Conservation (phyloP, 2,329 filamentous ascomycete genomes). For the Pseudocercospora fijiensis region DNA sequence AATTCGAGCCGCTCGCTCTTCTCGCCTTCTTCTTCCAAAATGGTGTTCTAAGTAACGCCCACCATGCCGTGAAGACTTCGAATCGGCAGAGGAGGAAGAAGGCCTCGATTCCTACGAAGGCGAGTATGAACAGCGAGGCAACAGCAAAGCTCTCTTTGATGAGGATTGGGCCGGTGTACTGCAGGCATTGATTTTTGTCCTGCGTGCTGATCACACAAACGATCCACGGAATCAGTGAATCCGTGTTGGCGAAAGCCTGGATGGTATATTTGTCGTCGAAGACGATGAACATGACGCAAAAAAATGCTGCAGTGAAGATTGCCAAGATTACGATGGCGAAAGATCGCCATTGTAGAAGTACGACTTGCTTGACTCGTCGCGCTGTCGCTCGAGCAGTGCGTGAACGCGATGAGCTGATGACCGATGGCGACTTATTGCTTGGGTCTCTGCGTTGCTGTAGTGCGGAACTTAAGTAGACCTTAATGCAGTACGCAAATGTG, state of each 20-base stretch:
- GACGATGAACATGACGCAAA: constrained; percentile 31
- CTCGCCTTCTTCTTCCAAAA: constrained; percentile 14
- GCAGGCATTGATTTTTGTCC: constrained; percentile 24
- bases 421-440: constrained; percentile 18
- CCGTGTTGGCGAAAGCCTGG: constrained; percentile 25
- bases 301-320: constrained; percentile 44
- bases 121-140: constrained; percentile 29
- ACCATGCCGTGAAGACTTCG: constrained; percentile 29
- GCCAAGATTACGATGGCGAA: constrained; percentile 78
- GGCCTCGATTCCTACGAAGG: constrained; percentile 29
- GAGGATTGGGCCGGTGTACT: constrained; percentile 24
- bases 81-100: constrained; percentile 28
- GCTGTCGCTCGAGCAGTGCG: constrained; percentile 62
- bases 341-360: constrained; percentile 79
- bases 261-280: constrained; percentile 25
- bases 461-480: constrained; percentile 35
- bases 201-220: constrained; percentile 29
- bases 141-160: constrained; percentile 25
- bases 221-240: constrained; percentile 30
- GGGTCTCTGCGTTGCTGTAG: constrained; percentile 25
- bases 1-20: not conserved
- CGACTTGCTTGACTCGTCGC: constrained; percentile 71
- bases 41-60: constrained; percentile 14
- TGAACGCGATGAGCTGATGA: constrained; percentile 24
- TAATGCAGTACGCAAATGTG: constrained; percentile 41